These are phyloP conservation scores for Tanacetum coccineum DNA, from an alignment of 129 eudicot species.

Conservation along the genomic window DNA sequence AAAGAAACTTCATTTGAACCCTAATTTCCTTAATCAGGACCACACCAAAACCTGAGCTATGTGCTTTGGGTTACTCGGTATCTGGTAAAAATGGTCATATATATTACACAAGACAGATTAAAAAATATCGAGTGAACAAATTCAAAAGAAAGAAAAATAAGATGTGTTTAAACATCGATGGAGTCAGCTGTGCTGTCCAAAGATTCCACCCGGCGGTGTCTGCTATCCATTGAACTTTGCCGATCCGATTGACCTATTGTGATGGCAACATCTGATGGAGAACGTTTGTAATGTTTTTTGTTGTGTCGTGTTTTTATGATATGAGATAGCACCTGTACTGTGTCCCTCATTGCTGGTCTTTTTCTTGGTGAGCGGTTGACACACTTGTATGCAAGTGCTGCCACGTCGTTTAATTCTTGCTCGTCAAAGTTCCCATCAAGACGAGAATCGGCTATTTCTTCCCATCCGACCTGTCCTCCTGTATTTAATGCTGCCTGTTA, in stretches of 20 bases:
- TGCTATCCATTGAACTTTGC: constrained; percentile 37
- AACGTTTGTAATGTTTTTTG: constrained; percentile 42
- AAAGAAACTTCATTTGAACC: constrained; percentile 19
- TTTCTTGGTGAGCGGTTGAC: constrained; percentile 56
- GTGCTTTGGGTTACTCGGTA: constrained; percentile 29
- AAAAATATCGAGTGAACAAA: constrained; percentile 19
- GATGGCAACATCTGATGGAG: constrained; percentile 45
- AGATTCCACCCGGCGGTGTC: constrained; percentile 59
- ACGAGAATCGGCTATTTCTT: constrained; percentile 78
- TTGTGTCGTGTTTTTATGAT: constrained; percentile 47
- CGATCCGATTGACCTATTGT: constrained; percentile 36
- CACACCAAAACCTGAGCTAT: constrained; percentile 24
- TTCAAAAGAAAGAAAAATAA: neutral
- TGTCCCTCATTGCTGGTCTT: constrained; percentile 89
- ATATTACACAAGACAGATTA: constrained; percentile 24
- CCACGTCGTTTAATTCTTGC: constrained; percentile 71
- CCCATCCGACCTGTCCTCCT: constrained; percentile 86
- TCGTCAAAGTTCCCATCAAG: constrained; percentile 69
- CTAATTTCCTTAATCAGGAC: constrained; percentile 31
- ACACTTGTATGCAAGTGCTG: constrained; percentile 83
- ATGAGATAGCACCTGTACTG: constrained; percentile 60
- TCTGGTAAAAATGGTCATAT: constrained; percentile 26
- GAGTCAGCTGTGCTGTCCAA: constrained; percentile 67
- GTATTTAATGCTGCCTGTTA: constrained; percentile 78
- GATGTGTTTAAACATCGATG: constrained; percentile 38